Base-by-base conservation (phyloP, 179 eudicot species). In the Camellia oleifera region DNA sequence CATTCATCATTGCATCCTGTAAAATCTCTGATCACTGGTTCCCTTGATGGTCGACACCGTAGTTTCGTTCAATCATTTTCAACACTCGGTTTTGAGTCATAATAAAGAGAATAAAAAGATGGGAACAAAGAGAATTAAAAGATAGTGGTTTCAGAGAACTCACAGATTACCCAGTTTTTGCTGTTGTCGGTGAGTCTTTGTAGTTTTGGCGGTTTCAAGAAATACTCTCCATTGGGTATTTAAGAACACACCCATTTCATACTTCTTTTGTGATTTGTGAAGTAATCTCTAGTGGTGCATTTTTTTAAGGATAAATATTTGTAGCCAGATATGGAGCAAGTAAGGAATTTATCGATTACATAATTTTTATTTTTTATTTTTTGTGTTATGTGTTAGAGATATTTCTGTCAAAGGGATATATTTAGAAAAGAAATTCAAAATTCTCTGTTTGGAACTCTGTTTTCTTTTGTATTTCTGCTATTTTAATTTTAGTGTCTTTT, bases 1-100 rank as follows among this genome's bases (percentile, higher is more conserved):
- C 79, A 13, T 79, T 82, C 81, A 82, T 88, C 74, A 77, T 80
- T 85, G 76, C 87, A 79, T 72, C 82, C 87, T 87, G 89, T 89
- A 77, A 72, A 76, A 60, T 79, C 83, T 60, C 56, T 81, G 75
- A 32, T 81, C 56, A 56, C 70, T 83, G 79, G 82, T 87, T 87
- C 88, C 88, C 82, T 86, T 84, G 80, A 83, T 90, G 91, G 89
- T 89, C 82, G 84, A 83, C 86, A 83, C 79, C 75, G 40, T n/a
- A 77, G 87, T 74, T 56, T 67, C 62, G 60, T 79, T 71, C 82
- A 76, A 85, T 89, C 91, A 78, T 85, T 85, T 83, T 80, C 79
- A n/a, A 32, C 32, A 70, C 73, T 73, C 76, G 14, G 67, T 15
- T 11, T 26, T 26, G 32, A 32, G 40, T 32, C 40, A 32, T 32